phyloP scores from a whole-genome alignment of 2,329 filamentous ascomycete species.

The Beauveria brongniartii region DNA sequence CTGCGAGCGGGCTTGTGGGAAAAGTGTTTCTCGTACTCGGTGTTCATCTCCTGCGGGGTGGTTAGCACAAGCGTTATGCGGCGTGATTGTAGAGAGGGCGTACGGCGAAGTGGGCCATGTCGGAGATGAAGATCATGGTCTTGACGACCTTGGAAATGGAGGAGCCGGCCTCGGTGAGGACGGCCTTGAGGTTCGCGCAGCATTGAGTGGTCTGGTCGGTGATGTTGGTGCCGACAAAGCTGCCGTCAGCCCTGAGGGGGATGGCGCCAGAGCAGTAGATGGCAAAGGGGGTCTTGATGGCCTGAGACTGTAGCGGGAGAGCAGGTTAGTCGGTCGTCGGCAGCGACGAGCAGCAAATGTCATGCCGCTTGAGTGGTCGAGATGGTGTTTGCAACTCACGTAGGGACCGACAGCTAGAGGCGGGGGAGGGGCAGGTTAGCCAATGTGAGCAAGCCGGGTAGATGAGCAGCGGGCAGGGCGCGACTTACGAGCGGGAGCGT shows the following conservation, averaged over 20 bases:
- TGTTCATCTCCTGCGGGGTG: conserved; percentile 62
- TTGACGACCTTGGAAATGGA: conserved; percentile 77
- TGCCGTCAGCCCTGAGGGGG: conserved; percentile 52
- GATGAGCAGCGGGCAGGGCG: neutral
- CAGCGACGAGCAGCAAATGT: neutral
- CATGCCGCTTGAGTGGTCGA: neutral
- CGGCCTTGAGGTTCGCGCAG: conserved; percentile 73
- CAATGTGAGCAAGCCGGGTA: neutral
- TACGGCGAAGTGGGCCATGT: conserved; percentile 80
- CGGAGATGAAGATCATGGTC: conserved; percentile 82
- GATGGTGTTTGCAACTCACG: conserved; percentile 33
- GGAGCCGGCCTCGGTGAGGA: conserved; percentile 75
- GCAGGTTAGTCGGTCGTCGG: conserved; percentile 12
- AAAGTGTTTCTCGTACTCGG: conserved; percentile 77
- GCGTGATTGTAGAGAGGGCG: conserved; percentile 17
- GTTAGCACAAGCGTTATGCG: neutral
- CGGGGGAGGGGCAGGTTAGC: conserved; percentile 8
- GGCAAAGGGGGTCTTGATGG: conserved; percentile 55
- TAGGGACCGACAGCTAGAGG: conserved; percentile 54
- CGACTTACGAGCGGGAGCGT: conserved; percentile 49
- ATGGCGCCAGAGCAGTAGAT: conserved; percentile 69
- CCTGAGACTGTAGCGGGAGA: conserved; percentile 44
- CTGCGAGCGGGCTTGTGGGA: conserved; percentile 77
- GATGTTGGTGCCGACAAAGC: conserved; percentile 50
- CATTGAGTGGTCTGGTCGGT: conserved; percentile 54